Evolutionary conservation across 1,139 yeast species (phyloP), one percentile per base, ranked within the genome.

Genomic region (Scheffersomyces segobiensis): DNA sequence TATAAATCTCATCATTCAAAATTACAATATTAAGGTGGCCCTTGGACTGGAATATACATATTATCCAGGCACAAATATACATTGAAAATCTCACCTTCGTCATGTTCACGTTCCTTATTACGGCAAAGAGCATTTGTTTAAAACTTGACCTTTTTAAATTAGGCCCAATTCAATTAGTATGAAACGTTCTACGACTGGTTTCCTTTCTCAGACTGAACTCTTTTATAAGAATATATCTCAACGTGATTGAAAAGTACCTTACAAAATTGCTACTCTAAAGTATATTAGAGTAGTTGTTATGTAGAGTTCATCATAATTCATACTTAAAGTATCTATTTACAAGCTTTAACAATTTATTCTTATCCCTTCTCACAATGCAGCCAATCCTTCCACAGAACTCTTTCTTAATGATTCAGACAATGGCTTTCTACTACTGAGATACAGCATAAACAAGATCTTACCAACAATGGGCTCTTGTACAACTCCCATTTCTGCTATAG

Each of bases 391-490:
- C n/a, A 71, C 69, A 62, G 78, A 73, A 59, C 79, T 77, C 52
- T 65, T 61, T 61, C 79, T 73, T 62, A 78, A 72, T 5, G 77
- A 72, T 59, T 72, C 77, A 53, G 66, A 63, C 64, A 88, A 81
- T n/a, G 93, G 93, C 63, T 80, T 82, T 53, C 73, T 73, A 2
- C 88, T 89, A 58, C 87, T 79, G 61, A 88, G 73, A 67, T 89
- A 89, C 71, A 84, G 88, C 62, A 87, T 74, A 62, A 87, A 78
- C 63, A 88, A 77, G 55, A 85, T 75, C 60, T 82, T 83, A 32
- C 87, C 75, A 7, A 88, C 78, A 46, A 83, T 64, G 7, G 87
- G 83, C 53, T 82, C 81, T 3, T 73, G 63, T 1, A 86, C 85
- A 2, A 66, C 66, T 0, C 90, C 90, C 71, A 86, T 64, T 3